Percentiles rank a stretch among this genome's conserved stretches.
phyloP scores from a whole-genome alignment of 2,329 filamentous ascomycete genomes.

The Fonsecaea pedrosoi region DNA sequence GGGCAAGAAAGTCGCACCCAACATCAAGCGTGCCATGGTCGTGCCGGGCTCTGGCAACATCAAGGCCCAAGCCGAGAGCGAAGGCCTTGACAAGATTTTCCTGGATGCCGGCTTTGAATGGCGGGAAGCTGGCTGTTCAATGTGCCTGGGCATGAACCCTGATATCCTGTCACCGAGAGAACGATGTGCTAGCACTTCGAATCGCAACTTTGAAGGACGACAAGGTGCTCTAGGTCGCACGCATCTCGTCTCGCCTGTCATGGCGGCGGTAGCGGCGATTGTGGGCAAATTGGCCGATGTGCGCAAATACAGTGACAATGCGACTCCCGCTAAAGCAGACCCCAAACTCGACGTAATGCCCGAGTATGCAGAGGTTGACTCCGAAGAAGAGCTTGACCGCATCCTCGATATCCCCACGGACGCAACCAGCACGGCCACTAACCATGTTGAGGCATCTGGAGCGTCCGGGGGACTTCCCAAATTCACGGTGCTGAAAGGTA shows the following conservation, averaged over 20 bases:
- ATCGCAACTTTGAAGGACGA: slow-evolving; percentile 96
- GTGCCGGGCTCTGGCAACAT: slow-evolving; percentile 95
- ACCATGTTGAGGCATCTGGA: slow-evolving; percentile 59
- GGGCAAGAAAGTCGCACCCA: slow-evolving; percentile 83
- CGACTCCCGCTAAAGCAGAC: slow-evolving; percentile 60
- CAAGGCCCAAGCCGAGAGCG: slow-evolving; percentile 86
- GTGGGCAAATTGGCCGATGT: slow-evolving; percentile 92
- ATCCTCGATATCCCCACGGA: slow-evolving; percentile 70
- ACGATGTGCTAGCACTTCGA: slow-evolving; percentile 92
- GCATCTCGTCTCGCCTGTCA: slow-evolving; percentile 95
- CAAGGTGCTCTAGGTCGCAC: slow-evolving; percentile 91
- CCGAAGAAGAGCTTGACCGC: slow-evolving; percentile 68
- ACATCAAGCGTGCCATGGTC: slow-evolving; percentile 93
- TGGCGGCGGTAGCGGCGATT: slow-evolving; percentile 91
- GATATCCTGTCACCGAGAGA: slow-evolving; percentile 93
- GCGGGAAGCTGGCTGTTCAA: slow-evolving; percentile 97
- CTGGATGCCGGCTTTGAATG: slow-evolving; percentile 92
- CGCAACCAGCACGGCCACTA: slow-evolving; percentile 65
- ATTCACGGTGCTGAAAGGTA: slow-evolving; percentile 82
- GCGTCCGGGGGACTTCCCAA: slow-evolving; percentile 74
- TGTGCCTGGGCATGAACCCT: slow-evolving; percentile 99
- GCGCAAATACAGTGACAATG: slow-evolving; percentile 70
- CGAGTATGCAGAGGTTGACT: slow-evolving; percentile 59
- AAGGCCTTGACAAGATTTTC: slow-evolving; percentile 94
- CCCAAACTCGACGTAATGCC: slow-evolving; percentile 67